Percentiles rank a stretch among this genome's conserved stretches.
Evolutionary conservation across 257 asterid genomes (phyloP).

Genomic region (Thymus quinquecostatus): DNA sequence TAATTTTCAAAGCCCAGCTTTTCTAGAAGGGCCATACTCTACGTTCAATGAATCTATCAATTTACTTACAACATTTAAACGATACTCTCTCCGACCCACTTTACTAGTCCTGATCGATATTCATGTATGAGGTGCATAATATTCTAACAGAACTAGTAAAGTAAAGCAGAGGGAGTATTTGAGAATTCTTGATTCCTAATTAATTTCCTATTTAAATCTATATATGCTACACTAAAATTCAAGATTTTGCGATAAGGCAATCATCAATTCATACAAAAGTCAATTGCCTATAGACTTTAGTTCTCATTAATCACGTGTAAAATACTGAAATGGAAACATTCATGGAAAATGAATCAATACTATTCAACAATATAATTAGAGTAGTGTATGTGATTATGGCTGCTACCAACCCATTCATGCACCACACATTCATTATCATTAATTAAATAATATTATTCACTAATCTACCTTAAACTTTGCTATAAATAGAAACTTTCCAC

Average conservation of each 20-base stretch:
- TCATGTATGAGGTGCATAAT: too few relatives aligned
- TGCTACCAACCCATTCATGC: conserved; percentile 1
- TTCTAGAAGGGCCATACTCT: conserved; percentile 3
- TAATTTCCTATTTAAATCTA: not conserved
- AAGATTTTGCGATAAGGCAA: not conserved
- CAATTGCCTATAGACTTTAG: not conserved
- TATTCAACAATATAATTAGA: not conserved
- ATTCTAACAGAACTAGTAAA: too few relatives aligned
- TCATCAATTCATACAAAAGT: not conserved
- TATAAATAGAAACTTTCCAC: not conserved
- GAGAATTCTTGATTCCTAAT: not conserved
- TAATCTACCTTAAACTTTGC: not conserved
- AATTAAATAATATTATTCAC: too few relatives aligned
- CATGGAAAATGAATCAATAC: conserved; percentile 22
- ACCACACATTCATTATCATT: not conserved
- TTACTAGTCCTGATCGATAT: too few relatives aligned
- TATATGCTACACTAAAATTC: not conserved
- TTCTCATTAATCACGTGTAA: conserved; percentile 26
- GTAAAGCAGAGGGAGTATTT: too few relatives aligned
- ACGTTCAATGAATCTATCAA: conserved; percentile 31
- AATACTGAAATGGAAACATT: conserved; percentile 22
- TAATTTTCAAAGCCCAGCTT: not conserved
- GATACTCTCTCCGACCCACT: too few relatives aligned
- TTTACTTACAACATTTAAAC: too few relatives aligned
- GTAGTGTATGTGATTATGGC: not conserved